These are phyloP conservation scores for Tillandsia leiboldiana DNA, from an alignment of 176 grass and related monocot species.

Conservation along the genomic window DNA sequence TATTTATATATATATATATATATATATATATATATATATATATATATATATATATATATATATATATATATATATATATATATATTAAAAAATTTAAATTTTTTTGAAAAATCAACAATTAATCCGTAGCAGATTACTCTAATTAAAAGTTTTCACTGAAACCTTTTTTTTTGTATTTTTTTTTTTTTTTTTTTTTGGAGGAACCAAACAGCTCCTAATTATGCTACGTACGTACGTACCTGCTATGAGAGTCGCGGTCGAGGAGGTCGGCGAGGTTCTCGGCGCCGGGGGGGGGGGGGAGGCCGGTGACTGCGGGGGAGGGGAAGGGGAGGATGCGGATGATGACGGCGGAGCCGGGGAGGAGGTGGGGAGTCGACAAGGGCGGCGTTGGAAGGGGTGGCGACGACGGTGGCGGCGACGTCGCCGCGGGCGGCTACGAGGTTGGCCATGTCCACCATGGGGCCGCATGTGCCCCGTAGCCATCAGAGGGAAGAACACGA, in stretches of 20 bases:
- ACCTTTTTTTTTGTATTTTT: too few species aligned
- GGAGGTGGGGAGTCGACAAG: neutral
- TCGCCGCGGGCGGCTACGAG: neutral
- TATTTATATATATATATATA: too few species aligned
- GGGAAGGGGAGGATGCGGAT: neutral
- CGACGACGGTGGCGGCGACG: neutral
- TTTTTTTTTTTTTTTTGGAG: too few species aligned
- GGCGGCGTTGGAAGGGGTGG: neutral
- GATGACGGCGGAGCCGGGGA: neutral
- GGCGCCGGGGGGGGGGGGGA: neutral
- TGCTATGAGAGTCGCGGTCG: neutral
- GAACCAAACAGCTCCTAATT: too few species aligned
- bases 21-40: too few species aligned
- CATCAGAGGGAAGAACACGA: slow-evolving; percentile 14
- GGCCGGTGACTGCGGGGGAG: neutral
- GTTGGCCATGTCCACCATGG: slow-evolving; percentile 15
- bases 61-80: too few species aligned
- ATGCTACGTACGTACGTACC: neutral
- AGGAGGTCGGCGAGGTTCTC: neutral
- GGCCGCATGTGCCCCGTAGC: slow-evolving; percentile 1
- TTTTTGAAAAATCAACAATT: too few species aligned
- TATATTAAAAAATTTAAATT: too few species aligned
- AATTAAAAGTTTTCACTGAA: too few species aligned
- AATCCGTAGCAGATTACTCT: too few species aligned
- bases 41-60: too few species aligned